Evolutionary conservation across 164 flowering plant genomes (phyloP).

Genomic region (Magnolia sinica): DNA sequence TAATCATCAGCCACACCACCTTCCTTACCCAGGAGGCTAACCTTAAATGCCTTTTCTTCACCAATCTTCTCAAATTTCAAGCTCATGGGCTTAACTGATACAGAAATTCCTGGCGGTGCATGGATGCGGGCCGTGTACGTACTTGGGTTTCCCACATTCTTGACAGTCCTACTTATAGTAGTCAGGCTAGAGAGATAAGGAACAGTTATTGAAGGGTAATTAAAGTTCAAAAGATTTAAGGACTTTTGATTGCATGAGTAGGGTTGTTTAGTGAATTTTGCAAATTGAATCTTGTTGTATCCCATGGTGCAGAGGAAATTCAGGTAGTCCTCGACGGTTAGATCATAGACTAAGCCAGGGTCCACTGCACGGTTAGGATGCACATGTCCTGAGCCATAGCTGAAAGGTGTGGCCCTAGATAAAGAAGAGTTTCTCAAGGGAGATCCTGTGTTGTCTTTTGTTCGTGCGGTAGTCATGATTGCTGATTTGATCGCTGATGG

Average conservation of each 20-base stretch:
- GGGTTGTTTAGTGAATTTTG: background rate
- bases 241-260: background rate
- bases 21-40: constrained; percentile 25
- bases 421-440: background rate
- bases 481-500: constrained; percentile 1
- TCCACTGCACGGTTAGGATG: constrained; percentile 5
- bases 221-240: background rate
- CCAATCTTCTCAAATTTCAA: constrained; percentile 44
- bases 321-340: background rate
- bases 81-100: constrained; percentile 36
- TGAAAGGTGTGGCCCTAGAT: background rate
- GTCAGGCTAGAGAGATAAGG: background rate
- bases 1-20: constrained; percentile 22
- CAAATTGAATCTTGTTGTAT: background rate
- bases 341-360: constrained; percentile 14
- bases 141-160: constrained; percentile 64
- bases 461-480: constrained; percentile 9
- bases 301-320: background rate
- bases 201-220: background rate
- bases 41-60: constrained; percentile 50
- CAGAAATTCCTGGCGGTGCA: constrained; percentile 38
- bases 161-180: constrained; percentile 34
- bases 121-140: constrained; percentile 35
- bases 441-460: background rate
- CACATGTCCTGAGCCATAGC: constrained; percentile 10